Percentiles rank a stretch among this genome's conserved stretches.
These are phyloP conservation scores for Ormosia emarginata DNA, from an alignment of 306 rosid genomes.

Conservation along the genomic window DNA sequence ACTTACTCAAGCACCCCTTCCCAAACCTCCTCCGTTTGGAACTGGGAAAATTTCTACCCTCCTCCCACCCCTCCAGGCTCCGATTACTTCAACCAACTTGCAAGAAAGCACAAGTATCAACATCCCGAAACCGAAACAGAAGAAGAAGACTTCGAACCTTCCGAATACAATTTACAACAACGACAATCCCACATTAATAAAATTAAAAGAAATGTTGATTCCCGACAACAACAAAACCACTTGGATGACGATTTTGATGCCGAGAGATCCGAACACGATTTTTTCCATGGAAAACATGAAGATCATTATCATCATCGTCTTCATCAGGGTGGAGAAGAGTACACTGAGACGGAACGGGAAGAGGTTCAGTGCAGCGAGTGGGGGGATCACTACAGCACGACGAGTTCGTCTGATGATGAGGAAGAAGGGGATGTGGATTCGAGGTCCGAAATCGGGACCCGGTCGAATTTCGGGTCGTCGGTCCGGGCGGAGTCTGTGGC, in stretches of 20 bases:
- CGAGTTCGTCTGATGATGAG: slow-evolving; percentile 59
- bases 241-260: neutral
- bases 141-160: neutral
- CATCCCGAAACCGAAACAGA: neutral
- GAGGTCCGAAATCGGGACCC: slow-evolving; percentile 62
- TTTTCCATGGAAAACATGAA: neutral
- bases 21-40: slow-evolving; percentile 90
- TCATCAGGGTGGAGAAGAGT: slow-evolving; percentile 36
- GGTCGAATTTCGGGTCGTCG: slow-evolving; percentile 75
- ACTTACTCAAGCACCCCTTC: slow-evolving; percentile 89
- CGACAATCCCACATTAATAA: no score
- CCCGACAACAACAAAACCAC: neutral
- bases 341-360: slow-evolving; percentile 71
- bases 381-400: slow-evolving; percentile 86
- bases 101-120: neutral
- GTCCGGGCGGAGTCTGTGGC: slow-evolving; percentile 41
- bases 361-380: slow-evolving; percentile 98
- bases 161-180: neutral
- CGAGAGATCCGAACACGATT: slow-evolving; percentile 41
- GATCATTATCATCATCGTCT: neutral
- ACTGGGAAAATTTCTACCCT: slow-evolving; percentile 94
- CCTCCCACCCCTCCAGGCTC: slow-evolving; percentile 91
- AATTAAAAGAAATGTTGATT: neutral
- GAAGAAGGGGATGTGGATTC: slow-evolving; percentile 52
- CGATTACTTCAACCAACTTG: slow-evolving; percentile 55